A percentile compares a stretch with the other conserved stretches of the same genome.
These are phyloP conservation scores for Maudiozyma serrabonitensis DNA, from an alignment of 805 yeast genomes.

Conservation along the genomic window DNA sequence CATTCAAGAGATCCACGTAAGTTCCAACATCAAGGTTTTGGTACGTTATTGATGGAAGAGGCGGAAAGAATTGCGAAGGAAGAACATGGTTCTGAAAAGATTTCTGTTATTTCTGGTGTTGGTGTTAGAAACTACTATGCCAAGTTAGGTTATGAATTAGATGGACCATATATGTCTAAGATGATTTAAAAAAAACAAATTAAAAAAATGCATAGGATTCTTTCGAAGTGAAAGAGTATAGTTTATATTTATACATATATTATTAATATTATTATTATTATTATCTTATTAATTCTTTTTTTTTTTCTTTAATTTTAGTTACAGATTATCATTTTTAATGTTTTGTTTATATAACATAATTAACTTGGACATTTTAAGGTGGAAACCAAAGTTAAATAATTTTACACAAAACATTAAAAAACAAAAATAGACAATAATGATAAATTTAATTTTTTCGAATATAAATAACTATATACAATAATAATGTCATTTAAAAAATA, in stretches of 20 bases:
- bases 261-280: not conserved
- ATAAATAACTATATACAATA: too few species aligned
- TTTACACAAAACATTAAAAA: too few species aligned
- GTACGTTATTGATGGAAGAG: conserved; percentile 95
- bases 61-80: conserved; percentile 93
- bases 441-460: too few species aligned
- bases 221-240: not conserved
- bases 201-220: too few species aligned
- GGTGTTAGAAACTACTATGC: conserved; percentile 96
- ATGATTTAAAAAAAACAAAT: conserved; percentile 10
- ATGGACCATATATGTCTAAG: conserved; percentile 98
- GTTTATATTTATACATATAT: not conserved
- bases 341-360: too few species aligned
- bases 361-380: too few species aligned
- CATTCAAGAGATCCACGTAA: conserved; percentile 95
- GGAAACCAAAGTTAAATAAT: too few species aligned
- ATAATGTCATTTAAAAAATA: too few species aligned
- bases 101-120: conserved; percentile 92
- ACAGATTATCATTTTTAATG: too few species aligned
- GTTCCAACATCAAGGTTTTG: conserved; percentile 98
- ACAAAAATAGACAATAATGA: too few species aligned
- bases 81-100: conserved; percentile 87
- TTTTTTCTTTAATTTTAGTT: not conserved
- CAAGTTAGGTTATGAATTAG: conserved; percentile 80
- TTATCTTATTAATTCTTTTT: conserved; percentile 1